phyloP scores from a whole-genome alignment of 2,329 filamentous ascomycete genomes.

The Mycosphaerelloides madeirae region DNA sequence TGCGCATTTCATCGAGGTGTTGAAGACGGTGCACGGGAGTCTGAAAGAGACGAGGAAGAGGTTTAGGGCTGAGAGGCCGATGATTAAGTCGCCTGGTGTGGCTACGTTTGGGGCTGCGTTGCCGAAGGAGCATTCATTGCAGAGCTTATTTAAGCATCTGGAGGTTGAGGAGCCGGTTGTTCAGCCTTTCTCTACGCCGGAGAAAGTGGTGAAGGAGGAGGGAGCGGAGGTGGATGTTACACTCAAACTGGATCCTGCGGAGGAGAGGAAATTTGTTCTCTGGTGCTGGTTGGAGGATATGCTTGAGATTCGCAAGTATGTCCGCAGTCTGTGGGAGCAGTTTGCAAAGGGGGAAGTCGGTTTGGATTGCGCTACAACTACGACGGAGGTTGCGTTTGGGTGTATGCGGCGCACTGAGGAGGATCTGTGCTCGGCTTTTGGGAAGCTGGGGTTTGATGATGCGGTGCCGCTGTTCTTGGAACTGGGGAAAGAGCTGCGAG shows the following conservation, averaged over 20 bases:
- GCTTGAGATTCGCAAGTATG: not conserved
- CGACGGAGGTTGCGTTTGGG: not conserved
- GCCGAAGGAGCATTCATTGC: not conserved
- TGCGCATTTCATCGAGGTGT: not conserved
- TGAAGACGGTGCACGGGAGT: not conserved
- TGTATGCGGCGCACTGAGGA: not conserved
- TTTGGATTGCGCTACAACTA: not conserved
- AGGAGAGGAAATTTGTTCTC: not conserved
- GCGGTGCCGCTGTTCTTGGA: too few relatives aligned
- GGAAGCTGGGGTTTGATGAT: too few relatives aligned
- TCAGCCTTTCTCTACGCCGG: not conserved
- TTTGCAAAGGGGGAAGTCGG: not conserved
- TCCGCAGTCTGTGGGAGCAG: not conserved
- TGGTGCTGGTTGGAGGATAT: not conserved
- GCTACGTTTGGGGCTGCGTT: too few relatives aligned
- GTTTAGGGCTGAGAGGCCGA: not conserved
- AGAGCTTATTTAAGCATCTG: not conserved
- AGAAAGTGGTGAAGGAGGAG: not conserved
- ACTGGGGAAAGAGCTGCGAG: too few relatives aligned
- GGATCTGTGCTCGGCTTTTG: too few relatives aligned
- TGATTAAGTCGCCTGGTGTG: too few relatives aligned
- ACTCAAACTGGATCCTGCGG: too few relatives aligned
- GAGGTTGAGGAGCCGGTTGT: not conserved
- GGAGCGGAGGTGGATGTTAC: too few relatives aligned
- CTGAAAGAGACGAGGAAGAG: slow-evolving; percentile 2